A percentile compares a stretch with the other conserved stretches of the same genome.
These are phyloP conservation scores for Exophiala aquamarina DNA, from an alignment of 2,329 filamentous ascomycete species.

Conservation along the genomic window DNA sequence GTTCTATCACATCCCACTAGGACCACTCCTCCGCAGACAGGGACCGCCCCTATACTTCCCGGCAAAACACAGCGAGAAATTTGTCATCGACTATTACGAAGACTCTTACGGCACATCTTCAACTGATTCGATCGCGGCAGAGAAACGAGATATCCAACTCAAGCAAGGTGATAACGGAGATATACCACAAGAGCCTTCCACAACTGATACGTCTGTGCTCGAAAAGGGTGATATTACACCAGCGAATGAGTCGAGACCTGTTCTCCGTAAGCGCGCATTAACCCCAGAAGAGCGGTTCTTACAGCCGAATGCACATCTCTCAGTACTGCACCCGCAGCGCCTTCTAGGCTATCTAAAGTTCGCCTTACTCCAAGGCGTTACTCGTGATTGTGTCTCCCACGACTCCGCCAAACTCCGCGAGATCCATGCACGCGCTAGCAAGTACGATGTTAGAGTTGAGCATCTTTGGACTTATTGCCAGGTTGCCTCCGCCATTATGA, in stretches of 20 bases:
- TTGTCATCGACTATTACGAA: conserved; percentile 26
- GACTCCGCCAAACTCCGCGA: conserved; percentile 39
- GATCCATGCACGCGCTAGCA: conserved; percentile 42
- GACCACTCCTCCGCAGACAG: conserved; percentile 41
- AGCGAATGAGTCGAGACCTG: conserved; percentile 10
- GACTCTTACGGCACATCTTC: conserved; percentile 11
- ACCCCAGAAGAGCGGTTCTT: conserved; percentile 10
- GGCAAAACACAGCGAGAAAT: conserved; percentile 34
- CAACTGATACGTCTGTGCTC: neutral
- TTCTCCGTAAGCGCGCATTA: neutral
- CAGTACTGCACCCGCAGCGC: conserved; percentile 3
- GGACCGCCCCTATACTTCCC: conserved; percentile 43
- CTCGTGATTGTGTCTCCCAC: conserved; percentile 42
- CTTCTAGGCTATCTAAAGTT: conserved; percentile 11
- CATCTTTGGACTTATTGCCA: conserved; percentile 50
- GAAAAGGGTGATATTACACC: conserved; percentile 13
- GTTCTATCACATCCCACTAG: conserved; percentile 37
- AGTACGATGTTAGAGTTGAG: conserved; percentile 49
- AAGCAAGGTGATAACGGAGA: no score
- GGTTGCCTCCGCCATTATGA: conserved; percentile 41
- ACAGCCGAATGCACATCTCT: conserved; percentile 8
- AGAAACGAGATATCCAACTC: no score
- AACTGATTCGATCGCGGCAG: neutral
- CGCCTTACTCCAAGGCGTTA: conserved; percentile 34
- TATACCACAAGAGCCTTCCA: no score